Evolutionary conservation across 2,329 filamentous ascomycete genomes (phyloP).

Genomic region (Beauveria scarabaeidicola): DNA sequence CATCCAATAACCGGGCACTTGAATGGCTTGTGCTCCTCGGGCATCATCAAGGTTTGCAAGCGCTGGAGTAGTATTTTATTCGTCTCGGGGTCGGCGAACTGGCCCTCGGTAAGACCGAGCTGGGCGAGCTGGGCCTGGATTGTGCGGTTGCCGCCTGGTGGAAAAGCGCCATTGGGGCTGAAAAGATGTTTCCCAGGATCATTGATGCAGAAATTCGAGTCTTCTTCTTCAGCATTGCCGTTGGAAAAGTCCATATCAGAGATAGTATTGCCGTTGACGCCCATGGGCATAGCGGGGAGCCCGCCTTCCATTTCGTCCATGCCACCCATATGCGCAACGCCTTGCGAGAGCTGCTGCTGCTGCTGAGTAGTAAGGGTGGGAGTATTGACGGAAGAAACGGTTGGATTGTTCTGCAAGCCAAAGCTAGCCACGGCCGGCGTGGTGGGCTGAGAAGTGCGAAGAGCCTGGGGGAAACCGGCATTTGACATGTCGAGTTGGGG

Average conservation of each 20-base stretch:
- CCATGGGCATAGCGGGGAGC: conserved; percentile 53
- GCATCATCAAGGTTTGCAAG: conserved; percentile 54
- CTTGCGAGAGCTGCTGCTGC: conserved; percentile 55
- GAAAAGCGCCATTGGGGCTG: conserved; percentile 70
- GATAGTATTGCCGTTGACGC: conserved; percentile 43
- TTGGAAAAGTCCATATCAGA: conserved; percentile 40
- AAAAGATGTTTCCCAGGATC: conserved; percentile 92
- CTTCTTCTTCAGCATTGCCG: conserved; percentile 34
- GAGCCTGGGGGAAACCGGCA: conserved; percentile 64
- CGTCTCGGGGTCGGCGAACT: conserved; percentile 71
- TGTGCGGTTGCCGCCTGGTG: conserved; percentile 54
- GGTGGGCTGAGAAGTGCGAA: conserved; percentile 76
- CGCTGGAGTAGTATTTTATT: conserved; percentile 50
- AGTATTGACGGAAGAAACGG: conserved; percentile 94
- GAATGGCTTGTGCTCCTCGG: conserved; percentile 95
- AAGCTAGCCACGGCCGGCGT: conserved; percentile 74
- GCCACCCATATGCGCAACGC: conserved; percentile 35
- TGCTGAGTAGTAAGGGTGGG: conserved; percentile 79
- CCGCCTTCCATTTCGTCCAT: conserved; percentile 66
- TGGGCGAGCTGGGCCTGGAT: conserved; percentile 61
- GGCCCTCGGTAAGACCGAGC: conserved; percentile 65
- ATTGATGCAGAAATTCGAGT: conserved; percentile 61
- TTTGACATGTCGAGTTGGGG: conserved; percentile 77
- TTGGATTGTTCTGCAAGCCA: conserved; percentile 83
- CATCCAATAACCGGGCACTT: conserved; percentile 96